Percentiles rank a stretch among this genome's conserved stretches.
Conservation (phyloP, 495 filamentous ascomycete species). For the Neurospora cerealis region DNA sequence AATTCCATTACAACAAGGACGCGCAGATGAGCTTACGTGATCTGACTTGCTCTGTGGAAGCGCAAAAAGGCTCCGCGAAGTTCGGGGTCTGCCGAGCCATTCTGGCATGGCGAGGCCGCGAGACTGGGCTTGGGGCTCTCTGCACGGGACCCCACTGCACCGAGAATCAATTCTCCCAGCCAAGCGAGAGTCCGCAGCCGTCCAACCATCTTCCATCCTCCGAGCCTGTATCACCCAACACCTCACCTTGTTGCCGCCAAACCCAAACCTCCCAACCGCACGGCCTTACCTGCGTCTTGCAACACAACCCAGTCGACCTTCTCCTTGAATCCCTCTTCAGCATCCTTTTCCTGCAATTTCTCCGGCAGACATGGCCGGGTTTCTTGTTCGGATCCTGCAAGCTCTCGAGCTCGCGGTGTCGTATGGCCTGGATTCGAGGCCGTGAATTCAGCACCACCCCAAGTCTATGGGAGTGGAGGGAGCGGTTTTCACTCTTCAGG, state of each 20-base stretch:
- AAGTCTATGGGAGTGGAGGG: not conserved
- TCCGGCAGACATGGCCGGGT: not conserved
- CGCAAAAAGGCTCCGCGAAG: not conserved
- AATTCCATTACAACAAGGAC: not conserved
- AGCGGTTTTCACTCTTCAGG: not conserved
- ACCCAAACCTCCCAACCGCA: not conserved
- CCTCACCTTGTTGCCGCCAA: not conserved
- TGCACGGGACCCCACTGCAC: constrained; percentile 18
- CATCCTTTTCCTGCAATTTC: not conserved
- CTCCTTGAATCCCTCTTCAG: not conserved
- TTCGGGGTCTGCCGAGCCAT: not conserved
- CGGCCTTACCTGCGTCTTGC: not conserved
- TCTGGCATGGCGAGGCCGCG: constrained; percentile 1
- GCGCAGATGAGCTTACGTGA: not conserved
- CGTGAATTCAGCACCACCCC: not conserved
- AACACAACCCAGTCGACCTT: not conserved
- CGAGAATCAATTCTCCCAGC: constrained; percentile 15
- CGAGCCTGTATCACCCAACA: not conserved
- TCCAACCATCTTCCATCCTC: not conserved
- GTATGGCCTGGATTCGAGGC: not conserved
- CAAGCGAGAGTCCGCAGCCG: not conserved
- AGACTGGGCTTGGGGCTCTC: constrained; percentile 7
- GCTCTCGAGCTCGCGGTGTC: not conserved
- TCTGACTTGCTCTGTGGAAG: not conserved
- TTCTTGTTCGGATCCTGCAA: not conserved